phyloP scores from a whole-genome alignment of 345 rosid genomes.

The Angophora floribunda region DNA sequence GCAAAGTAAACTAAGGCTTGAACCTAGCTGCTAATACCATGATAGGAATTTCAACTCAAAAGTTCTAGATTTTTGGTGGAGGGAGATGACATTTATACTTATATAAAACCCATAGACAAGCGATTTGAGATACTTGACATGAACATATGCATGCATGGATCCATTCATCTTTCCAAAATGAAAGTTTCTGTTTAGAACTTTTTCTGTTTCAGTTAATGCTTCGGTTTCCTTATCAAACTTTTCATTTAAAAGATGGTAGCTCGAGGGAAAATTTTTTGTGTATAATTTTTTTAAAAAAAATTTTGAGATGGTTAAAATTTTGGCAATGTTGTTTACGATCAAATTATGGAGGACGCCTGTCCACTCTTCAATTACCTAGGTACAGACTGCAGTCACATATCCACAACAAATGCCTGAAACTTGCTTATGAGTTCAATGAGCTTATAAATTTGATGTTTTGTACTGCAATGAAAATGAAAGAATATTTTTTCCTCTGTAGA shows the following conservation, averaged over 20 bases:
- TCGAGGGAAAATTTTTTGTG: neutral
- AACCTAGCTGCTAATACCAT: neutral
- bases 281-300: neutral
- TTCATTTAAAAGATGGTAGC: neutral
- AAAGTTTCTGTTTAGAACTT: neutral
- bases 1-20: neutral
- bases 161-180: neutral
- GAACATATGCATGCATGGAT: neutral
- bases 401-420: neutral
- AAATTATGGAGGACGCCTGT: neutral
- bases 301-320: neutral
- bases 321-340: neutral
- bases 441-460: neutral
- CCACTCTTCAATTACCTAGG: neutral
- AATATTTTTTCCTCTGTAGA: neutral
- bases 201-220: neutral
- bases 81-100: neutral
- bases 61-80: neutral
- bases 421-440: neutral
- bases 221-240: neutral
- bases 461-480: neutral
- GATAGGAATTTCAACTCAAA: neutral
- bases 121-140: neutral
- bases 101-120: neutral
- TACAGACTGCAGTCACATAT: neutral